Evolutionary conservation across 805 yeast species (phyloP).

Genomic region (Saturnispora zaruensis): DNA sequence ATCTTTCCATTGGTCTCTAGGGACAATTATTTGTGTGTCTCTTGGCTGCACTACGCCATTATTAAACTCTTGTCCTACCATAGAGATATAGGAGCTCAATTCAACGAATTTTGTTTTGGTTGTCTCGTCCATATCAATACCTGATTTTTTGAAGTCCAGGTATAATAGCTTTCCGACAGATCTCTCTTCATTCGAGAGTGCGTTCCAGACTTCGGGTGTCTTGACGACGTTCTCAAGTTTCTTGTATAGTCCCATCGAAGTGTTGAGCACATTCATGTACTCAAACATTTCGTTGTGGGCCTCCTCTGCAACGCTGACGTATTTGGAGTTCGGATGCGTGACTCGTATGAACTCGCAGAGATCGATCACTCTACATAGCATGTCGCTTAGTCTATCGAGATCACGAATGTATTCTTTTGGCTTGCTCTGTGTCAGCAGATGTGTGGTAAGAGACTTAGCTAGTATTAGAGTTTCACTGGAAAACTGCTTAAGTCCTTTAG

Average conservation of each 20-base stretch:
- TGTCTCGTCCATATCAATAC: constrained; percentile 65
- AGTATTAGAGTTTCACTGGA: constrained; percentile 52
- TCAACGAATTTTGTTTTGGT: constrained; percentile 64
- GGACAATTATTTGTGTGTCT: constrained; percentile 23
- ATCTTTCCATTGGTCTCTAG: constrained; percentile 22
- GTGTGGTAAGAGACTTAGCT: constrained; percentile 54
- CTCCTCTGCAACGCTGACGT: constrained; percentile 73
- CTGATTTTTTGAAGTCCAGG: constrained; percentile 84
- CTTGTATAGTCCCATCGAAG: constrained; percentile 62
- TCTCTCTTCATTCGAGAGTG: constrained; percentile 63
- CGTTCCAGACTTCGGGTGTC: constrained; percentile 21
- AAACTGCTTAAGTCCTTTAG: constrained; percentile 64
- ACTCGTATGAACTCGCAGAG: constrained; percentile 87
- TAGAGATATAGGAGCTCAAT: constrained; percentile 71
- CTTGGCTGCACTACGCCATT: constrained; percentile 34
- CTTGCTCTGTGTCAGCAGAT: constrained; percentile 42
- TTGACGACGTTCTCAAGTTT: constrained; percentile 49
- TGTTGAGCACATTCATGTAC: constrained; percentile 86
- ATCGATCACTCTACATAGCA: constrained; percentile 86
- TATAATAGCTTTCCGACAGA: constrained; percentile 74
- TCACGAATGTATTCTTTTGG: constrained; percentile 44
- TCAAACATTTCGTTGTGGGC: constrained; percentile 87
- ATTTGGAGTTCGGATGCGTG: constrained; percentile 67
- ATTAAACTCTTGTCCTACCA: constrained; percentile 70
- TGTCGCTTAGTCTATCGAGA: constrained; percentile 79